Evolutionary conservation across 2,329 filamentous ascomycete species (phyloP).

Genomic region (Aspergillus ibericus): DNA sequence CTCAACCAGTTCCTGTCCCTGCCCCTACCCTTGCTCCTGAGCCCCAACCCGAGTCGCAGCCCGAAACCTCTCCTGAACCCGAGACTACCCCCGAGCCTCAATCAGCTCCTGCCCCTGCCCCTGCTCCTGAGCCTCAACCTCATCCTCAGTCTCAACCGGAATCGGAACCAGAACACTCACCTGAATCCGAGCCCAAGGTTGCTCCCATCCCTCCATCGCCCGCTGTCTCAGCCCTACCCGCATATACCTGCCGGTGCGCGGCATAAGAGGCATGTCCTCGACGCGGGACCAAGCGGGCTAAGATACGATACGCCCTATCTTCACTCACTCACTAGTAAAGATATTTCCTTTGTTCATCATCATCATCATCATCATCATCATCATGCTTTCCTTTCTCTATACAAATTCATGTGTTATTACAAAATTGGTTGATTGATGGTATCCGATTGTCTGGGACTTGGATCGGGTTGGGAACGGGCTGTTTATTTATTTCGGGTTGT

Average conservation of each 20-base stretch:
- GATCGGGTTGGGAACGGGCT: too few relatives aligned
- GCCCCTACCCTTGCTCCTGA: background rate
- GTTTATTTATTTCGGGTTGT: background rate
- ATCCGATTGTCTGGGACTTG: background rate
- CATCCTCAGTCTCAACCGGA: constrained; percentile 7
- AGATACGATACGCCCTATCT: too few relatives aligned
- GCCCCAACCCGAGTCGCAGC: background rate
- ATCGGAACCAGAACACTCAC: background rate
- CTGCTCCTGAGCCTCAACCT: constrained; percentile 2
- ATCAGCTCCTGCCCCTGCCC: background rate
- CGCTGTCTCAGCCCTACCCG: constrained; percentile 1
- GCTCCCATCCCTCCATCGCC: background rate
- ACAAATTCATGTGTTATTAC: background rate
- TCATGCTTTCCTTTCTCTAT: background rate
- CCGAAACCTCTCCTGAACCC: background rate
- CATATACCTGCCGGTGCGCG: constrained; percentile 9
- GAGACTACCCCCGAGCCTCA: background rate
- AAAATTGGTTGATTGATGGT: background rate
- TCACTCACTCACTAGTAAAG: background rate
- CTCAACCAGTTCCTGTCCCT: background rate
- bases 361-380: too few relatives aligned
- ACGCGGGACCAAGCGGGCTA: too few relatives aligned
- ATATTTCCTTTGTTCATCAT: background rate
- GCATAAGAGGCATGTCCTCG: background rate
- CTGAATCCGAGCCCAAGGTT: constrained; percentile 8